Evolutionary conservation across 2,329 filamentous ascomycete genomes (phyloP).

Genomic region (Monilinia aucupariae): DNA sequence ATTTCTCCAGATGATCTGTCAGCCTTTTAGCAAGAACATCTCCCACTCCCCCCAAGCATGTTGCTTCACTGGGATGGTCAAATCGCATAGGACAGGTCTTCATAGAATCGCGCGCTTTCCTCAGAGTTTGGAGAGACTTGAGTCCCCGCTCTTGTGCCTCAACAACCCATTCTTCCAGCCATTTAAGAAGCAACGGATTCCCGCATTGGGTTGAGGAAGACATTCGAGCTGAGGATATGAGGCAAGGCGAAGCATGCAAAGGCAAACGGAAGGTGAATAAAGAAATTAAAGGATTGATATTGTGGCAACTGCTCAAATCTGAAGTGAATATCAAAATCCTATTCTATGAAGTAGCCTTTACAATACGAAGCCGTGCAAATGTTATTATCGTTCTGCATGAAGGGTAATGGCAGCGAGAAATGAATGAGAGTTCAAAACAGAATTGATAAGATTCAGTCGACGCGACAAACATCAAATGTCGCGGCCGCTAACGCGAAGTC

Average conservation of each 20-base stretch:
- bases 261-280: neutral
- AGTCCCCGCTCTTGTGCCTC: conserved; percentile 68
- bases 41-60: conserved; percentile 68
- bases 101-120: conserved; percentile 68
- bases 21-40: conserved; percentile 65
- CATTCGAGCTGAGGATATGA: neutral
- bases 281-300: neutral
- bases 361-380: neutral
- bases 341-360: neutral
- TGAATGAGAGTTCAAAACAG: neutral
- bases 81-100: conserved; percentile 63
- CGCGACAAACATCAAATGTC: neutral
- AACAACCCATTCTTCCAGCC: conserved; percentile 75
- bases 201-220: conserved; percentile 25
- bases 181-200: conserved; percentile 66
- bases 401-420: neutral
- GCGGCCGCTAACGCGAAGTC: neutral
- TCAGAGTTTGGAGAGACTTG: conserved; percentile 37
- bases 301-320: neutral
- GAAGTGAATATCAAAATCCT: no score
- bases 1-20: conserved; percentile 52
- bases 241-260: neutral
- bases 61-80: conserved; percentile 64
- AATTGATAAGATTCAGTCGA: neutral
- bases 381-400: neutral